These are phyloP conservation scores for Adansonia gregorii DNA, from an alignment of 441 rosid species.

Conservation along the genomic window DNA sequence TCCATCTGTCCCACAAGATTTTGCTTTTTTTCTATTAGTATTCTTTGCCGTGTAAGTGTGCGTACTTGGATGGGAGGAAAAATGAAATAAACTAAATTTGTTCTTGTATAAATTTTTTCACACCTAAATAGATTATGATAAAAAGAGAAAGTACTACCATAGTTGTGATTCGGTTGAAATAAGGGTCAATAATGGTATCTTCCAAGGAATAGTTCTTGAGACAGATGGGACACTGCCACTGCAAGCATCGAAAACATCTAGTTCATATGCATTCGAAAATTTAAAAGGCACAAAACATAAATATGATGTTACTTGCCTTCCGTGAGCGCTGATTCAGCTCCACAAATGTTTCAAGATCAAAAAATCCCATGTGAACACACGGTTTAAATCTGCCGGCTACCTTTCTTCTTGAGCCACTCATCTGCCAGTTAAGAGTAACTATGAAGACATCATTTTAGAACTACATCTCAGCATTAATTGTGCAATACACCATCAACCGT, in stretches of 20 bases:
- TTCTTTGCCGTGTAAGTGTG: not conserved
- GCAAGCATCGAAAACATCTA: constrained; percentile 36
- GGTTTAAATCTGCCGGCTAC: constrained; percentile 95
- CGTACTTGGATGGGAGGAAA: not conserved
- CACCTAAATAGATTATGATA: not conserved
- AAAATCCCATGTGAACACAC: constrained; percentile 93
- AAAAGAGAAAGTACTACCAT: constrained; percentile 26
- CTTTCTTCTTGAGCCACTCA: constrained; percentile 94
- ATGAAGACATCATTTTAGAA: not conserved
- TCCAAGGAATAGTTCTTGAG: constrained; percentile 88
- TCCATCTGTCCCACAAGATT: constrained; percentile 25
- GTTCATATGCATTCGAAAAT: not conserved
- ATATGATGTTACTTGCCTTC: constrained; percentile 60
- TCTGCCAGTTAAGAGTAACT: constrained; percentile 40
- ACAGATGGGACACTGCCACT: constrained; percentile 99
- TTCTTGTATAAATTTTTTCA: not conserved
- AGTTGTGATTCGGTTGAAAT: constrained; percentile 35
- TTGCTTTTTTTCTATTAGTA: not conserved
- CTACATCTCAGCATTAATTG: not conserved
- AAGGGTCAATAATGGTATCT: constrained; percentile 42
- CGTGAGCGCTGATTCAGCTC: constrained; percentile 93
- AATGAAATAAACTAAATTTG: not conserved
- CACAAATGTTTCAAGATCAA: constrained; percentile 91
- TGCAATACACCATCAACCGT: not conserved
- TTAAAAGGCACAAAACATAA: not conserved